These are phyloP conservation scores for Ambrosiella cleistominuta DNA, from an alignment of 2,329 filamentous ascomycete genomes.

Conservation along the genomic window DNA sequence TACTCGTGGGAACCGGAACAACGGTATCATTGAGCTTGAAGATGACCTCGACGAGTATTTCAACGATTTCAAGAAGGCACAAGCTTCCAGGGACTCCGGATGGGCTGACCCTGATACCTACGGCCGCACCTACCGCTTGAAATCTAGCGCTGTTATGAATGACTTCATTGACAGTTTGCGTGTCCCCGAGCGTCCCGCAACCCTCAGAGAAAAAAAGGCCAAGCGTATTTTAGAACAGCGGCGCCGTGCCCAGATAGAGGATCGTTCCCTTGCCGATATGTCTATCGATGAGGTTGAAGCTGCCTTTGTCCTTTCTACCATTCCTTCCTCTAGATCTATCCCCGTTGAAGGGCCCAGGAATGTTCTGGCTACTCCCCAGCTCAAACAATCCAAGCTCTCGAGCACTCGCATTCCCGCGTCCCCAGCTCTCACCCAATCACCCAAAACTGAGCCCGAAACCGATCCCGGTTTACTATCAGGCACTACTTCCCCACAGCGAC, in stretches of 20 bases:
- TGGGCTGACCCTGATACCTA: conserved; percentile 43
- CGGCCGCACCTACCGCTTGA: conserved; percentile 47
- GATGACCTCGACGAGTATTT: conserved; percentile 34
- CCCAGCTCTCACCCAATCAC: conserved; percentile 7
- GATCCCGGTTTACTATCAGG: background rate
- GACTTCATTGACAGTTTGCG: conserved; percentile 44
- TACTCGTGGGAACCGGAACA: conserved; percentile 49
- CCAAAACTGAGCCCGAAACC: conserved; percentile 10
- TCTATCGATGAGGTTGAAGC: conserved; percentile 5
- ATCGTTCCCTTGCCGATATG: background rate
- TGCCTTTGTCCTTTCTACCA: conserved; percentile 3
- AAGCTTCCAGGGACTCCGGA: conserved; percentile 23
- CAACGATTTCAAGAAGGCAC: conserved; percentile 6
- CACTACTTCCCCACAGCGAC: background rate
- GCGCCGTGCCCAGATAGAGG: background rate
- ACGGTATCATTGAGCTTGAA: conserved; percentile 54
- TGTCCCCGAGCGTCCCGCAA: conserved; percentile 2
- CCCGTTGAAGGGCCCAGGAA: background rate
- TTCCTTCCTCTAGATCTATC: background rate
- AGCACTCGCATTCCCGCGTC: conserved; percentile 6
- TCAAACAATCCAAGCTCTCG: background rate
- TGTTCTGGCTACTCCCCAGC: background rate
- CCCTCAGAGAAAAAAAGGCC: conserved; percentile 3
- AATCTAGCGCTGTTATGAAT: conserved; percentile 45
- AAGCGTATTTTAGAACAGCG: background rate